phyloP scores from a whole-genome alignment of 2,329 filamentous ascomycete species.

The Bipolaris sorokiniana region DNA sequence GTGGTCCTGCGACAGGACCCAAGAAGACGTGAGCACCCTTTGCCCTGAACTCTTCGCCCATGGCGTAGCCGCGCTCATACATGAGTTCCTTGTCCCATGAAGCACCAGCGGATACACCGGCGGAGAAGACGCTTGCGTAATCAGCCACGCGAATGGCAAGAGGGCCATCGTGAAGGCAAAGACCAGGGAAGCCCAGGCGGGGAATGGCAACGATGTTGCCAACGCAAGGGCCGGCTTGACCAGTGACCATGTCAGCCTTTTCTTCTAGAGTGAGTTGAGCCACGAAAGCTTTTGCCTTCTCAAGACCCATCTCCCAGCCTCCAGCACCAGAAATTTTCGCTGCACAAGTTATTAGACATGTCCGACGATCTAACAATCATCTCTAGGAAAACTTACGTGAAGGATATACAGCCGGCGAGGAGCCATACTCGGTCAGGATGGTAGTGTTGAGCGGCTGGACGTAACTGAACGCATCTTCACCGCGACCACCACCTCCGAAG shows the following conservation, averaged over 20 bases:
- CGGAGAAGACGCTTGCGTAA: conserved; percentile 50
- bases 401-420: conserved; percentile 37
- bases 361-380: background rate
- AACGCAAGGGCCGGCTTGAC: conserved; percentile 61
- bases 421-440: conserved; percentile 38
- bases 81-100: conserved; percentile 51
- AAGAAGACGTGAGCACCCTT: conserved; percentile 53
- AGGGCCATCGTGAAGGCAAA: conserved; percentile 52
- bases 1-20: conserved; percentile 58
- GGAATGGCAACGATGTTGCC: conserved; percentile 52
- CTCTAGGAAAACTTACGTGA: conserved; percentile 30
- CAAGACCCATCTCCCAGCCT: conserved; percentile 43
- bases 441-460: conserved; percentile 41
- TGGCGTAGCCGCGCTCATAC: conserved; percentile 46
- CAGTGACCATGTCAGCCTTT: conserved; percentile 46
- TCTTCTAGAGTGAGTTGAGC: conserved; percentile 41
- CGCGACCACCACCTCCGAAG: conserved; percentile 22
- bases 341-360: conserved; percentile 48
- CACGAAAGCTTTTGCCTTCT: conserved; percentile 42
- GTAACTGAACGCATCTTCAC: conserved; percentile 35
- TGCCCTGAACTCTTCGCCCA: conserved; percentile 46
- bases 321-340: conserved; percentile 39
- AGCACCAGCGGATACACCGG: conserved; percentile 46
- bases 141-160: conserved; percentile 45
- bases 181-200: conserved; percentile 48